phyloP scores from a whole-genome alignment of 2,329 filamentous ascomycete genomes.

The Colletotrichum sp. region DNA sequence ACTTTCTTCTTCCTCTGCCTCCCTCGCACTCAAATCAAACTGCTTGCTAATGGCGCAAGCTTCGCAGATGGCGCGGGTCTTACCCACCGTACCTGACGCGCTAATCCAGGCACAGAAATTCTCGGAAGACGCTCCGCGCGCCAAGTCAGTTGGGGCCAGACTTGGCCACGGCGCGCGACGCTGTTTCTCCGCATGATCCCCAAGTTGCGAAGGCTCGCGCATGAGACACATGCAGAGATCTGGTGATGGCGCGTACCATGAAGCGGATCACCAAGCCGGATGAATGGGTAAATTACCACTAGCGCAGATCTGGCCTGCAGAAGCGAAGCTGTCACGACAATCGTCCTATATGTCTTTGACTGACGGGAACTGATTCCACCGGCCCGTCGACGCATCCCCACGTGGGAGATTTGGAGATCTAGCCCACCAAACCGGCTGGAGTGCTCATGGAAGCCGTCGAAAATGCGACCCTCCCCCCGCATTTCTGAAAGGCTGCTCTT shows the following conservation, averaged over 20 bases:
- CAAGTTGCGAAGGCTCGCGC: too few relatives aligned
- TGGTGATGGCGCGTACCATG: neutral
- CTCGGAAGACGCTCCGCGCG: slow-evolving; percentile 10
- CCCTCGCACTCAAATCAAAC: neutral
- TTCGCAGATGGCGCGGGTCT: neutral
- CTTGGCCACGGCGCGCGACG: neutral
- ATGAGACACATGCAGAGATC: neutral
- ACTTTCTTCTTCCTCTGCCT: neutral
- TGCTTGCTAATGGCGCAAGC: neutral
- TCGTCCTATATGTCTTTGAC: neutral
- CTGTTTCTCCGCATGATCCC: neutral
- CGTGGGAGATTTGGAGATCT: neutral
- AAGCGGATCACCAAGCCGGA: neutral
- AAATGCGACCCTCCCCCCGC: neutral
- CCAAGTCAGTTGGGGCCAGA: neutral
- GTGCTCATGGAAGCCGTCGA: neutral
- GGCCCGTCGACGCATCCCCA: slow-evolving; percentile 1
- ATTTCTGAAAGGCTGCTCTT: neutral
- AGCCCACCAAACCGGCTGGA: neutral
- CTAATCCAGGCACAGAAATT: slow-evolving; percentile 17
- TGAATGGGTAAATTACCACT: neutral
- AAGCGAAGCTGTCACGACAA: neutral
- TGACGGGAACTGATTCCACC: neutral
- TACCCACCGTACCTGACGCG: neutral
- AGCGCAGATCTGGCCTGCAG: neutral